Percentiles rank a stretch among this genome's conserved stretches.
These are phyloP conservation scores for Rauvolfia tetraphylla DNA, from an alignment of 257 asterid species.

Conservation along the genomic window DNA sequence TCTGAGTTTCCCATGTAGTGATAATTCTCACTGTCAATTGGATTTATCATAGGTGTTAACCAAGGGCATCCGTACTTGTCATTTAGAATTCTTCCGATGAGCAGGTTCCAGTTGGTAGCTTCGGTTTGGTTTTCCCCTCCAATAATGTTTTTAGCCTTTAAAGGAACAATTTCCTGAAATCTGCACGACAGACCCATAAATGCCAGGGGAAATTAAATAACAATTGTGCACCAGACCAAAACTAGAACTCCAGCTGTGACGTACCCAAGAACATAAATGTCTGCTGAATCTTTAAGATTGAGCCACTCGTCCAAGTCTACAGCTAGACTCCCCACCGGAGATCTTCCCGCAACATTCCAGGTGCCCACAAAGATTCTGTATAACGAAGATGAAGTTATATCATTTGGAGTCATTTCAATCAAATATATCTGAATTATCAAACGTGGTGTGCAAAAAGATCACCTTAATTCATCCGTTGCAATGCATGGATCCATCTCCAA, in stretches of 20 bases:
- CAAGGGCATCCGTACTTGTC: conserved; percentile 70
- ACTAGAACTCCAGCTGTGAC: conserved; percentile 2
- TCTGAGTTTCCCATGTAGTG: conserved; percentile 17
- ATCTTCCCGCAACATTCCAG: conserved; percentile 95
- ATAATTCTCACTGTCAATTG: conserved; percentile 48
- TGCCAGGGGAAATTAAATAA: background rate
- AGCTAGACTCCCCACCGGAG: conserved; percentile 78
- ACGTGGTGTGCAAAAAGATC: conserved; percentile 14
- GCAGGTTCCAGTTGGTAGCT: conserved; percentile 79
- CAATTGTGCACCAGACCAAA: background rate
- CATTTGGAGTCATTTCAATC: too few relatives aligned
- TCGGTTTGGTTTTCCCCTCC: conserved; percentile 84
- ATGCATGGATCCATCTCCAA: conserved; percentile 45
- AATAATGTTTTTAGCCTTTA: conserved; percentile 63
- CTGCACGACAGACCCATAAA: conserved; percentile 34
- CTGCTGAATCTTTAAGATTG: conserved; percentile 75
- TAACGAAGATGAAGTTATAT: background rate
- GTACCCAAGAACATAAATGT: conserved; percentile 87
- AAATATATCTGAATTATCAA: background rate
- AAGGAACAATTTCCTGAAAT: conserved; percentile 89
- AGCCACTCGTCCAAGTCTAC: conserved; percentile 87
- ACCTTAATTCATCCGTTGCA: conserved; percentile 55
- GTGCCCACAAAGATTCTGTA: conserved; percentile 85
- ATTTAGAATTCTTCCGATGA: conserved; percentile 66
- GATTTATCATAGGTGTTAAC: conserved; percentile 65